Percentiles rank a stretch among this genome's conserved stretches.
These are phyloP conservation scores for Pseudocercospora pini-densiflorae DNA, from an alignment of 2,329 filamentous ascomycete species.

Conservation along the genomic window DNA sequence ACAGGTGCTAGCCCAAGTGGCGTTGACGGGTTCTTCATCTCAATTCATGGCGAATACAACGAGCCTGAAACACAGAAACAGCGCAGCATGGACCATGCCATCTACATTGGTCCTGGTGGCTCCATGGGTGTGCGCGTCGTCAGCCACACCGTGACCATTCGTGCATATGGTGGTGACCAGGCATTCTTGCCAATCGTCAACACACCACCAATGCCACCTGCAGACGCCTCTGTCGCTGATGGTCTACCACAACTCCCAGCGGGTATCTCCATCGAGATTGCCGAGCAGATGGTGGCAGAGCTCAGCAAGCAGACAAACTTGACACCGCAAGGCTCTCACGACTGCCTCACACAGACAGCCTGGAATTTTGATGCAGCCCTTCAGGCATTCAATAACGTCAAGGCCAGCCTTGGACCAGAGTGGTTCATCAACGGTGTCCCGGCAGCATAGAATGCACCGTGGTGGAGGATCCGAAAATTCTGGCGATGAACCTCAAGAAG, in stretches of 20 bases:
- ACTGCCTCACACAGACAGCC: conserved; percentile 77
- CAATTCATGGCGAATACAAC: conserved; percentile 82
- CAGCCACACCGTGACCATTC: conserved; percentile 76
- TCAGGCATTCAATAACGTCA: conserved; percentile 74
- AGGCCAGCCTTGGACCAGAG: conserved; percentile 56
- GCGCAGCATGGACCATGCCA: conserved; percentile 81
- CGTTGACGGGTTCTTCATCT: conserved; percentile 78
- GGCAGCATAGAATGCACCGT: conserved; percentile 11
- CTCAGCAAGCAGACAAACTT: conserved; percentile 79
- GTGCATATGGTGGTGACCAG: conserved; percentile 65
- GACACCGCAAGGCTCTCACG: conserved; percentile 75
- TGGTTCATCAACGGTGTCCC: conserved; percentile 41
- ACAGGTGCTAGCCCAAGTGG: conserved; percentile 65
- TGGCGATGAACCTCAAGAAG: background rate
- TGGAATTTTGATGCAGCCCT: conserved; percentile 82
- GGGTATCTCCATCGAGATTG: conserved; percentile 38
- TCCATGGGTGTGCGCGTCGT: conserved; percentile 72
- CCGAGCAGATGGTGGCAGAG: conserved; percentile 66
- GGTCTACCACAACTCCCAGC: conserved; percentile 32
- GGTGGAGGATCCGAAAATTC: background rate
- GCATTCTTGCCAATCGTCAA: conserved; percentile 52
- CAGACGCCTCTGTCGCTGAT: conserved; percentile 19
- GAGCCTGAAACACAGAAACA: conserved; percentile 65
- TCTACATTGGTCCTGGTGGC: conserved; percentile 70
- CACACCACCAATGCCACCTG: conserved; percentile 35